A percentile compares a stretch with the other conserved stretches of the same genome.
These are phyloP conservation scores for Podaxis pistillaris DNA, from an alignment of 768 basidiomycete genomes.

Conservation along the genomic window DNA sequence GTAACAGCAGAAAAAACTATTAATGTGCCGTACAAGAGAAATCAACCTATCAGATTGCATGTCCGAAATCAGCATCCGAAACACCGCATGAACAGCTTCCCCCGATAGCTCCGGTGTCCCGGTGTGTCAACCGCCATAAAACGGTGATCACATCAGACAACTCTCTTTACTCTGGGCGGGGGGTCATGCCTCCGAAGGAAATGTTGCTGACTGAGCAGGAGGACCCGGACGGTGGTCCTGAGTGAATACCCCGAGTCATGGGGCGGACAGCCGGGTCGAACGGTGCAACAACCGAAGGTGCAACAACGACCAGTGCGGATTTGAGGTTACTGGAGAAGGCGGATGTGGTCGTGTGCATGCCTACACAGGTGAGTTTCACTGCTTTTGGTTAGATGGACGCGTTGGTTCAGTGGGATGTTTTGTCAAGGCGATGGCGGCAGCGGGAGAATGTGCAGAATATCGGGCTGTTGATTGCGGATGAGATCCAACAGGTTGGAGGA, in stretches of 20 bases:
- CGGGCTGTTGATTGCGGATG: no score
- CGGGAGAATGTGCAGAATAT: no score
- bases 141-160: no score
- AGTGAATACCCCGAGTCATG: background rate
- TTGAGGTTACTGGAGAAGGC: conserved; percentile 85
- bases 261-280: background rate
- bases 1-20: background rate
- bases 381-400: conserved; percentile 9
- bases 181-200: background rate
- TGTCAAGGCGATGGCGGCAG: conserved; percentile 60
- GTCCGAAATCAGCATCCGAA: background rate
- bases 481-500: no score
- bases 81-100: background rate
- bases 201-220: background rate
- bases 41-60: background rate
- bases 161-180: no score
- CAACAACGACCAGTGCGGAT: conserved; percentile 87
- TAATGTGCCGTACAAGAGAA: background rate
- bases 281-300: background rate
- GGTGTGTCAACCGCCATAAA: no score
- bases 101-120: background rate
- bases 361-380: conserved; percentile 65
- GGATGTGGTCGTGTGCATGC: conserved; percentile 93
- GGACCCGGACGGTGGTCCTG: background rate
- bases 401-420: conserved; percentile 79